Evolutionary conservation across 495 filamentous ascomycete genomes (phyloP).

Genomic region (Hypoxylon rickii): DNA sequence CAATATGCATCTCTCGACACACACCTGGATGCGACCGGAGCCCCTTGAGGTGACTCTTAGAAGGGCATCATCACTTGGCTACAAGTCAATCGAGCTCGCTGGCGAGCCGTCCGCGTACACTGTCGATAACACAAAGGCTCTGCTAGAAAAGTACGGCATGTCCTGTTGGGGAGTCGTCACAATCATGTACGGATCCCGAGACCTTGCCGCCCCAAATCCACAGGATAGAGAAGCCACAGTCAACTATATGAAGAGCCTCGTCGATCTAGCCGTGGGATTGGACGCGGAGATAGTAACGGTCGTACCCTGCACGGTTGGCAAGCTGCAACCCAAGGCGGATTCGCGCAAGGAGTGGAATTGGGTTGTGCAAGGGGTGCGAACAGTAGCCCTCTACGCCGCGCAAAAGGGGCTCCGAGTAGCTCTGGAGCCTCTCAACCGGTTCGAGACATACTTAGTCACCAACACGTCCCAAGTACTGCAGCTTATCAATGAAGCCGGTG

Average conservation of each 20-base stretch:
- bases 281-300: conserved; percentile 33
- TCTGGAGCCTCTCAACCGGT: conserved; percentile 37
- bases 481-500: conserved; percentile 26
- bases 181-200: conserved; percentile 36
- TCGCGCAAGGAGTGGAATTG: conserved; percentile 34
- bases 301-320: conserved; percentile 36
- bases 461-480: conserved; percentile 31
- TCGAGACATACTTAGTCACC: conserved; percentile 38
- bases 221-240: conserved; percentile 30
- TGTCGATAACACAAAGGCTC: conserved; percentile 21
- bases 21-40: conserved; percentile 43
- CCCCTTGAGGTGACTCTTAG: conserved; percentile 34
- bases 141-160: conserved; percentile 32
- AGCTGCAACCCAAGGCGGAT: conserved; percentile 30
- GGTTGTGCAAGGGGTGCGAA: conserved; percentile 34
- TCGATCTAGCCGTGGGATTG: conserved; percentile 27
- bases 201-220: conserved; percentile 27
- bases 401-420: conserved; percentile 25
- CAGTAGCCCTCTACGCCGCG: conserved; percentile 24
- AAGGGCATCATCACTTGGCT: conserved; percentile 33
- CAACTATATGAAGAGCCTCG: conserved; percentile 34
- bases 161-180: conserved; percentile 35
- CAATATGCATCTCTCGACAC: conserved; percentile 40
- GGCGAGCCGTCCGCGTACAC: conserved; percentile 34
- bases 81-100: conserved; percentile 39